These are phyloP conservation scores for Candida ortonii DNA, from an alignment of 805 yeast species.

Conservation along the genomic window DNA sequence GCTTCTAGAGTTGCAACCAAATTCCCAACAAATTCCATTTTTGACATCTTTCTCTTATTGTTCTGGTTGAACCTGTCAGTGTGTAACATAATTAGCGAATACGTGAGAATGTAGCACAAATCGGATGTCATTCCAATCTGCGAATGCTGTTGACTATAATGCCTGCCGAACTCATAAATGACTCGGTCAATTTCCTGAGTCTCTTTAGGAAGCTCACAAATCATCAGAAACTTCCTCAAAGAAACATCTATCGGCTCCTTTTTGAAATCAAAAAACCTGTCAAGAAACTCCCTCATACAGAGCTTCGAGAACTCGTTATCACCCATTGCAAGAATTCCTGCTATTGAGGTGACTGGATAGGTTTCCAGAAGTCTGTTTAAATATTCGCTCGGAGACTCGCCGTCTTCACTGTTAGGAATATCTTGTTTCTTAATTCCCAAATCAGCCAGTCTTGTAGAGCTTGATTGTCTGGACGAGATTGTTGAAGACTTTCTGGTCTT, in stretches of 20 bases:
- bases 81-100: slow-evolving; percentile 67
- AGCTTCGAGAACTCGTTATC: slow-evolving; percentile 29
- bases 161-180: slow-evolving; percentile 52
- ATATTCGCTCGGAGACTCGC: slow-evolving; percentile 33
- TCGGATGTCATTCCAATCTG: slow-evolving; percentile 39
- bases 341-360: slow-evolving; percentile 25
- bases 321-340: slow-evolving; percentile 30
- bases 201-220: slow-evolving; percentile 63
- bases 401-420: slow-evolving; percentile 11
- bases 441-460: slow-evolving; percentile 7
- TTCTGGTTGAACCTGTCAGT: slow-evolving; percentile 70
- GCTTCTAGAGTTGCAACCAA: slow-evolving; percentile 25
- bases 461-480: slow-evolving; percentile 1
- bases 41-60: slow-evolving; percentile 66
- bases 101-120: slow-evolving; percentile 59
- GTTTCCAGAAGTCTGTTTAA: slow-evolving; percentile 30
- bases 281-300: slow-evolving; percentile 25
- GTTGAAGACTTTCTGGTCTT: slow-evolving; percentile 20
- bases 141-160: slow-evolving; percentile 46
- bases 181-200: slow-evolving; percentile 75
- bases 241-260: slow-evolving; percentile 65
- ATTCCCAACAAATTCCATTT: slow-evolving; percentile 54
- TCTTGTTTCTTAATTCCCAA: slow-evolving; percentile 5
- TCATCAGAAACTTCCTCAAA: slow-evolving; percentile 54
- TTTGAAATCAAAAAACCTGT: slow-evolving; percentile 44